Evolutionary conservation across 2,329 filamentous ascomycete species (phyloP).

Genomic region (Cladosporium velox): DNA sequence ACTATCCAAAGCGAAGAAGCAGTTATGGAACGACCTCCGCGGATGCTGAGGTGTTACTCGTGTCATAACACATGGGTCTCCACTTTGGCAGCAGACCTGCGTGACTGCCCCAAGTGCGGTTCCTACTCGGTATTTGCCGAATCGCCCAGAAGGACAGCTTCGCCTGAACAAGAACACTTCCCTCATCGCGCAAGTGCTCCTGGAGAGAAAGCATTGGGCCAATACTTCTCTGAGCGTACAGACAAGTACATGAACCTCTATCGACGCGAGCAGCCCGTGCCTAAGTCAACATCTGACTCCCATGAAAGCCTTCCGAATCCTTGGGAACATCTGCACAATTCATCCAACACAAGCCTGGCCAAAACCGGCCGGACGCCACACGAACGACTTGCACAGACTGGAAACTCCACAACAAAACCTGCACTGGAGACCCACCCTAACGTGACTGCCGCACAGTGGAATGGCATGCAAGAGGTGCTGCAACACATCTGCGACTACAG

Average conservation of each 20-base stretch:
- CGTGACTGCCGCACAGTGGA: constrained; percentile 60
- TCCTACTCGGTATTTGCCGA: not conserved
- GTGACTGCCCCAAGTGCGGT: not conserved
- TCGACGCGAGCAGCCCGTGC: not conserved
- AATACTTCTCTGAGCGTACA: constrained; percentile 5
- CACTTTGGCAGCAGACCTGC: not conserved
- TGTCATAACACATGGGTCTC: not conserved
- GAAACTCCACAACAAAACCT: constrained; percentile 45
- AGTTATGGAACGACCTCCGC: not conserved
- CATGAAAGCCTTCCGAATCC: not conserved
- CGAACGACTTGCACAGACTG: not conserved
- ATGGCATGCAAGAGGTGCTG: constrained; percentile 68
- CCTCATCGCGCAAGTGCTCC: too few relatives aligned
- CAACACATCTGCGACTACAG: constrained; percentile 72
- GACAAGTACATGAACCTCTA: constrained; percentile 13
- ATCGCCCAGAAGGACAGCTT: not conserved
- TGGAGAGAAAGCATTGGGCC: not conserved
- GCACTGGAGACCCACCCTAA: constrained; percentile 43
- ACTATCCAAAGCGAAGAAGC: too few relatives aligned
- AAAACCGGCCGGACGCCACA: not conserved
- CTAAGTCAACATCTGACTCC: not conserved
- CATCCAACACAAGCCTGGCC: not conserved
- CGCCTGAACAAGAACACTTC: not conserved
- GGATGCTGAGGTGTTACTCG: not conserved
- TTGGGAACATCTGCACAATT: not conserved